phyloP scores from a whole-genome alignment of 805 yeast species.

The Saturnispora zaruensis region DNA sequence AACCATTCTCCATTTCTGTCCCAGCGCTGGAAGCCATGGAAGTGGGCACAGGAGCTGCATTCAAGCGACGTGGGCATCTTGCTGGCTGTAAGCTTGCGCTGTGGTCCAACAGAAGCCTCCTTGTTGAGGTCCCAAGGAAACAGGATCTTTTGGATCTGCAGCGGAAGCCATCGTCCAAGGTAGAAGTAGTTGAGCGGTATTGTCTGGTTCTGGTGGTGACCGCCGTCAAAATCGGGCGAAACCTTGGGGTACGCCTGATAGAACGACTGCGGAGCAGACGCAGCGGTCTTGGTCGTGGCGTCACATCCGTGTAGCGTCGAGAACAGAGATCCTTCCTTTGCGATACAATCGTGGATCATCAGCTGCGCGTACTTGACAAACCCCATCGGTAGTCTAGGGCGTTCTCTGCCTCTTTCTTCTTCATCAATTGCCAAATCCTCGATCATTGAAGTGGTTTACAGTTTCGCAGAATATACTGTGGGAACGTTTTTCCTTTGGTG shows the following conservation, averaged over 20 bases:
- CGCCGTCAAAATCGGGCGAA: slow-evolving; percentile 26
- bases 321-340: slow-evolving; percentile 24
- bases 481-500: background rate
- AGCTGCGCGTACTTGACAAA: background rate
- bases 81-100: background rate
- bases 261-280: slow-evolving; percentile 17
- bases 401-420: background rate
- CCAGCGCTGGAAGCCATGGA: background rate
- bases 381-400: background rate
- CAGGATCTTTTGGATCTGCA: slow-evolving; percentile 17
- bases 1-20: slow-evolving; percentile 2
- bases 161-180: slow-evolving; percentile 29
- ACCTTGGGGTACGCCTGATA: slow-evolving; percentile 28
- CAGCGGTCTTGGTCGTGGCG: slow-evolving; percentile 22
- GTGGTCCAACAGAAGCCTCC: background rate
- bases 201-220: slow-evolving; percentile 25
- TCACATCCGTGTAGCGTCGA: slow-evolving; percentile 23
- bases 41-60: background rate
- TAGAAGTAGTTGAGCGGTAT: slow-evolving; percentile 27
- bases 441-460: background rate
- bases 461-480: background rate
- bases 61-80: slow-evolving; percentile 9
- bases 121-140: slow-evolving; percentile 23
- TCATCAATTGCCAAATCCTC: background rate
- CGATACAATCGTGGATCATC: background rate